Percentiles rank a stretch among this genome's conserved stretches.
Conservation (phyloP, 75 land plant genomes). For the Sequoiadendron giganteum region DNA sequence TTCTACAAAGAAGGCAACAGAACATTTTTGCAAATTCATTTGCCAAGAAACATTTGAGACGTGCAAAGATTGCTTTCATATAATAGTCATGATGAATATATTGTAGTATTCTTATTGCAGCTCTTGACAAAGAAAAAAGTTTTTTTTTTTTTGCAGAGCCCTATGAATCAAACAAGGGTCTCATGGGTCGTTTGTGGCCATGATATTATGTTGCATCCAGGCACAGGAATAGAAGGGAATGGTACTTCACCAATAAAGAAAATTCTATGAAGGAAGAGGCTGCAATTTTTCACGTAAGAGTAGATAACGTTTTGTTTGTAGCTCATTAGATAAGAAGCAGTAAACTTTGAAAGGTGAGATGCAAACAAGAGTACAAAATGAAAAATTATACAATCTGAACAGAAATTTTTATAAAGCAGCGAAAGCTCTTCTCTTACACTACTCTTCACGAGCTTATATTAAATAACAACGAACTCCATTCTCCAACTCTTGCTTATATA, state of each 20-base stretch:
- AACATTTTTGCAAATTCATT: background rate
- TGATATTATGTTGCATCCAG: background rate
- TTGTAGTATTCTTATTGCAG: background rate
- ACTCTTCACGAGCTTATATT: background rate
- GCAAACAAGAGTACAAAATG: no score
- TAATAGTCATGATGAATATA: background rate
- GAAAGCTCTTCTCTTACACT: no score
- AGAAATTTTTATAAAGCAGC: no score
- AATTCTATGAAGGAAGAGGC: no score
- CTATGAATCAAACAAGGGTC: background rate
- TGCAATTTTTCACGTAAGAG: no score
- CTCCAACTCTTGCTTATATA: background rate
- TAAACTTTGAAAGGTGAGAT: no score
- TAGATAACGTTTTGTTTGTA: no score
- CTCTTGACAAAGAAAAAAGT: background rate
- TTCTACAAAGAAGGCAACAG: background rate
- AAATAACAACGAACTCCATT: background rate
- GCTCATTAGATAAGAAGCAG: no score
- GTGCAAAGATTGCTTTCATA: background rate
- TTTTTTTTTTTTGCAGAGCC: background rate
- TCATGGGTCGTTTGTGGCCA: background rate
- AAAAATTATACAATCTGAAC: no score
- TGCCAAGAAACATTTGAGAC: background rate
- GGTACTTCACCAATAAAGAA: background rate
- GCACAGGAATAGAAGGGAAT: background rate